Percentiles rank a stretch among this genome's conserved stretches.
These are phyloP conservation scores for Penicillium manginii DNA, from an alignment of 495 filamentous ascomycete species.

Conservation along the genomic window DNA sequence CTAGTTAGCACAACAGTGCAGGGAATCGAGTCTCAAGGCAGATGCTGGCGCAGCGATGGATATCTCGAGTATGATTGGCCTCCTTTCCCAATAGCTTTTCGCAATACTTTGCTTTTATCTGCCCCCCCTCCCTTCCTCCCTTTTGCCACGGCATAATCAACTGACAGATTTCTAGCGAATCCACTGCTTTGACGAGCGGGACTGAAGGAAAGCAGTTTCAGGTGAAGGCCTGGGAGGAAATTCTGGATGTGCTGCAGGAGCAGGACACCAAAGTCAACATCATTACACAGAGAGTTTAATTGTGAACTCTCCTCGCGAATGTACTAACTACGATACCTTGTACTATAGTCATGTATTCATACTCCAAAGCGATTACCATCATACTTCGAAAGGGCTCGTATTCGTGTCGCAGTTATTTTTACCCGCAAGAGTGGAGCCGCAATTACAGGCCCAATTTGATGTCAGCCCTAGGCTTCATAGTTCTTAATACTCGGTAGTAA, in stretches of 20 bases:
- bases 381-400: constrained; percentile 2
- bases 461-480: not conserved
- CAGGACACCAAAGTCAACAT: constrained; percentile 31
- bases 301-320: not conserved
- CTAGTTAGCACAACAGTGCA: constrained; percentile 55
- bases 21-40: constrained; percentile 53
- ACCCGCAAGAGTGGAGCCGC: constrained; percentile 14
- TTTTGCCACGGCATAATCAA: not conserved
- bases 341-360: no score
- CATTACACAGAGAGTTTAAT: constrained; percentile 6
- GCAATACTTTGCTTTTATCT: not conserved
- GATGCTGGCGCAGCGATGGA: constrained; percentile 53
- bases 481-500: not conserved
- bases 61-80: constrained; percentile 44
- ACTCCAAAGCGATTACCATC: not conserved
- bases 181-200: constrained; percentile 38
- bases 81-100: not conserved
- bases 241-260: constrained; percentile 34
- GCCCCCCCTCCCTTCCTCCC: no score
- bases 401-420: constrained; percentile 9
- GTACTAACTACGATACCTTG: not conserved
- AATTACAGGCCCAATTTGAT: not conserved
- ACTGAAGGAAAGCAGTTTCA: constrained; percentile 39
- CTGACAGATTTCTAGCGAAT: constrained; percentile 36
- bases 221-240: constrained; percentile 46